Conservation (phyloP, 139 green algal genomes). For the Haematococcus lacustris region DNA sequence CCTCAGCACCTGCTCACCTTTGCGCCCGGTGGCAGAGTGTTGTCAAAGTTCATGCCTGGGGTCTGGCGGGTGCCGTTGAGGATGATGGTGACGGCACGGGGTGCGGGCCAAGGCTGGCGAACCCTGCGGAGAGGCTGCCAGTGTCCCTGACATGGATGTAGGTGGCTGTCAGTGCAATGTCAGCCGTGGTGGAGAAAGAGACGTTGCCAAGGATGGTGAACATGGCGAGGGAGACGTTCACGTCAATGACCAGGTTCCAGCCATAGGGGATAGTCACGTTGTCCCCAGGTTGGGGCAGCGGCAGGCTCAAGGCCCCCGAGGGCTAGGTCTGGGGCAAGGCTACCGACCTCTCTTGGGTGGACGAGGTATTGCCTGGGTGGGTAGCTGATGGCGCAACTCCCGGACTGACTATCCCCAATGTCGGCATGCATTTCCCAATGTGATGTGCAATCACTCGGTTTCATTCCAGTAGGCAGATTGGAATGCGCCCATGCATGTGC, state of each 20-base stretch:
- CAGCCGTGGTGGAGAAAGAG: conserved; percentile 9
- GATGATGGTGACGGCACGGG: conserved; percentile 5
- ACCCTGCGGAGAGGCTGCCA: conserved; percentile 10
- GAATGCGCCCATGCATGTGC: no score
- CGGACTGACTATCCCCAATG: no score
- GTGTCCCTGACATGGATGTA: conserved; percentile 9
- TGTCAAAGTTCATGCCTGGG: conserved; percentile 14
- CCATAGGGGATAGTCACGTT: conserved; percentile 24
- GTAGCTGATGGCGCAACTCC: no score
- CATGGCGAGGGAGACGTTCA: conserved; percentile 14
- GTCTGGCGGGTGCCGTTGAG: conserved; percentile 16
- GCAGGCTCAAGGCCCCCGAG: no score
- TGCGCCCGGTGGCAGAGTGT: conserved; percentile 14
- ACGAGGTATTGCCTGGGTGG: no score
- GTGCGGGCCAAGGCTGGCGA: neutral
- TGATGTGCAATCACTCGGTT: no score
- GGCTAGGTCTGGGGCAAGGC: no score
- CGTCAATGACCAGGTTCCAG: conserved; percentile 39
- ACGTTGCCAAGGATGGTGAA: conserved; percentile 24
- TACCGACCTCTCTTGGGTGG: no score
- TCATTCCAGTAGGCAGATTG: no score
- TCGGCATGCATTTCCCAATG: no score
- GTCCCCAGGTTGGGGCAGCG: neutral
- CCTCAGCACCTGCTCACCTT: conserved; percentile 29
- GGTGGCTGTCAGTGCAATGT: conserved; percentile 15